Percentiles rank a stretch among this genome's conserved stretches.
Evolutionary conservation across 2,329 filamentous ascomycete species (phyloP).

Genomic region (Coniella vitis): DNA sequence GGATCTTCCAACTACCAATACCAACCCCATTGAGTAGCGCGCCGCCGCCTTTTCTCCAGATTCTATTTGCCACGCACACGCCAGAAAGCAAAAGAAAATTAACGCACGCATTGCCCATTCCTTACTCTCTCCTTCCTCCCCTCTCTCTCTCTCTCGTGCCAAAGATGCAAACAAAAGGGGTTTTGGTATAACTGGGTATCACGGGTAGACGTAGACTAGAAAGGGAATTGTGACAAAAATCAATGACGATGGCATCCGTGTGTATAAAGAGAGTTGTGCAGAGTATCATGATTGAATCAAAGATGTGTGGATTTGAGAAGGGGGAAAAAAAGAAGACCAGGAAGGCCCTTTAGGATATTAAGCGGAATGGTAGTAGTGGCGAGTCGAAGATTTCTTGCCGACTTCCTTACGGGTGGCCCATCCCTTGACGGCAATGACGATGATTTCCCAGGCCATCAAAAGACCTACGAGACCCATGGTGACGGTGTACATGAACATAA

Average conservation of each 20-base stretch:
- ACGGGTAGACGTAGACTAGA: conserved; percentile 5
- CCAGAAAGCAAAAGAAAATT: too few species aligned
- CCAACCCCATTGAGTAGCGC: too few species aligned
- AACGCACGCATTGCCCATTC: neutral
- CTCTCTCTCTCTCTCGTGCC: neutral
- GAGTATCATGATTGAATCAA: neutral
- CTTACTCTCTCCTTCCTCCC: neutral
- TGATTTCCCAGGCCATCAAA: conserved; percentile 76
- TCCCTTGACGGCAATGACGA: conserved; percentile 77
- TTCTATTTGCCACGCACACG: too few species aligned
- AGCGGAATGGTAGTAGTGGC: conserved; percentile 4
- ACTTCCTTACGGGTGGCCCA: conserved; percentile 60
- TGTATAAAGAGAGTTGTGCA: neutral
- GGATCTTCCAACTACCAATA: too few species aligned
- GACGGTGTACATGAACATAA: conserved; percentile 90
- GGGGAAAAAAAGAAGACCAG: too few species aligned
- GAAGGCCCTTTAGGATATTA: too few species aligned
- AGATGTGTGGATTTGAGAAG: too few species aligned
- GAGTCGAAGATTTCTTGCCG: conserved; percentile 12
- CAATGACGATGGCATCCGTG: neutral
- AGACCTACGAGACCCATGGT: conserved; percentile 77
- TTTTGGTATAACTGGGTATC: conserved; percentile 15
- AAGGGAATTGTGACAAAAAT: neutral
- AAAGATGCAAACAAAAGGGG: neutral
- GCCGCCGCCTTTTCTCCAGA: too few species aligned